phyloP scores from a whole-genome alignment of 352 stramenopile species.

The Phytophthora idaei region DNA sequence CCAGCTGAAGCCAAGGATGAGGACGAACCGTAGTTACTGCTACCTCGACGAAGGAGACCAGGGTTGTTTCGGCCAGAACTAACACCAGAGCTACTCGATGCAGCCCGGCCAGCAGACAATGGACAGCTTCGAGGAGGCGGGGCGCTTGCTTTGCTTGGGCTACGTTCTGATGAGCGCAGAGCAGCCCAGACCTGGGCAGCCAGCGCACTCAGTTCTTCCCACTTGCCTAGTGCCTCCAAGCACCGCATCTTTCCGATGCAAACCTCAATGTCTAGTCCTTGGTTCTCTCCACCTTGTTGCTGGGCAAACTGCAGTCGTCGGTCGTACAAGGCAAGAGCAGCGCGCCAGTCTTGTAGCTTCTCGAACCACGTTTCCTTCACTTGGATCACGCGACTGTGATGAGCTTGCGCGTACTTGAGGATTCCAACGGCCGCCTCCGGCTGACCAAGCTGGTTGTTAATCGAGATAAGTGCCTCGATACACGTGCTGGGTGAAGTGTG shows the following conservation, averaged over 20 bases:
- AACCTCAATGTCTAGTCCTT: constrained; percentile 86
- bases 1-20: constrained; percentile 28
- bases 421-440: constrained; percentile 97
- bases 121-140: constrained; percentile 16
- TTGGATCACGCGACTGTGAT: constrained; percentile 85
- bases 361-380: constrained; percentile 97
- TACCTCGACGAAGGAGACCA: constrained; percentile 35
- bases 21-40: constrained; percentile 45
- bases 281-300: constrained; percentile 23
- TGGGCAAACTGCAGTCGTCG: constrained; percentile 40
- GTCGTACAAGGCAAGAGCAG: constrained; percentile 95
- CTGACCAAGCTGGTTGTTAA: constrained; percentile 98
- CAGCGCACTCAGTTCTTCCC: constrained; percentile 93
- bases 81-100: constrained; percentile 14
- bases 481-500: constrained; percentile 91
- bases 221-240: constrained; percentile 96
- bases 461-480: constrained; percentile 98
- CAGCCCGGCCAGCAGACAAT: constrained; percentile 19
- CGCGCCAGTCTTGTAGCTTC: constrained; percentile 97
- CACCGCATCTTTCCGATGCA: constrained; percentile 98
- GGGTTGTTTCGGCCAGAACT: constrained; percentile 14
- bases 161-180: constrained; percentile 35
- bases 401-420: constrained; percentile 92
- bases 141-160: constrained; percentile 9
- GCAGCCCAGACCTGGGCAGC: constrained; percentile 68